Evolutionary conservation across 495 filamentous ascomycete genomes (phyloP).

Genomic region (Hypomontagnella submonticulosa): DNA sequence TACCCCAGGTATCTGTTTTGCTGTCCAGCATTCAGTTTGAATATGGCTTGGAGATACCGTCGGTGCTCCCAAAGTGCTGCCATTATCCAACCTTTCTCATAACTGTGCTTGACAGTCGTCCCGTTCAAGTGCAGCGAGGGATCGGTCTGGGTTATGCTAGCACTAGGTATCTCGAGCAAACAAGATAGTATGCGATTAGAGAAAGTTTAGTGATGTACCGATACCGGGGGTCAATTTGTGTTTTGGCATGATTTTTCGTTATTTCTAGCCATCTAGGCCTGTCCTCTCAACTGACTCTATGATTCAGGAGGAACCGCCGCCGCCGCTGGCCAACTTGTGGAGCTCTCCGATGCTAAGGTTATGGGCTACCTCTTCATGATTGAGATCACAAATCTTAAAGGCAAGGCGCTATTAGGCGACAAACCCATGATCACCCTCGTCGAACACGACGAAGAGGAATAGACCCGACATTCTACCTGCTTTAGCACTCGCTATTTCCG

Average conservation of each 20-base stretch:
- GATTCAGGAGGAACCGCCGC: constrained; percentile 85
- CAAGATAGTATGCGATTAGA: constrained; percentile 4
- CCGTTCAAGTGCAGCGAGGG: constrained; percentile 9
- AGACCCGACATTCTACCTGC: constrained; percentile 16
- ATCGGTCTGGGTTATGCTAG: constrained; percentile 16
- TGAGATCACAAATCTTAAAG: constrained; percentile 94
- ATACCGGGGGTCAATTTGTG: constrained; percentile 2
- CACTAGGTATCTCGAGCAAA: constrained; percentile 3
- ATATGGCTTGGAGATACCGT: constrained; percentile 12
- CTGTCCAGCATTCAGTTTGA: constrained; percentile 7
- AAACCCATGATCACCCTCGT: constrained; percentile 89
- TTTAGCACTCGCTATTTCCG: constrained; percentile 15
- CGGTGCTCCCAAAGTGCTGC: constrained; percentile 3
- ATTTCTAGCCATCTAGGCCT: constrained; percentile 18
- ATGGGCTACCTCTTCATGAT: constrained; percentile 94
- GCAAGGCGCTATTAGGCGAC: constrained; percentile 82
- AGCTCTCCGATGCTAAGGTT: constrained; percentile 83
- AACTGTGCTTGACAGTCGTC: constrained; percentile 5
- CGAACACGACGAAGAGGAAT: constrained; percentile 53
- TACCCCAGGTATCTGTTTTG: neutral
- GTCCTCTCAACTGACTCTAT: constrained; percentile 32
- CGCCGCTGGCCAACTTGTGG: constrained; percentile 86
- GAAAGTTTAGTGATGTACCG: neutral
- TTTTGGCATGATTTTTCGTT: constrained; percentile 20
- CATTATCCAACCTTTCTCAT: constrained; percentile 10